Conservation (phyloP, 2,329 filamentous ascomycete species). For the Xylaria sp. region DNA sequence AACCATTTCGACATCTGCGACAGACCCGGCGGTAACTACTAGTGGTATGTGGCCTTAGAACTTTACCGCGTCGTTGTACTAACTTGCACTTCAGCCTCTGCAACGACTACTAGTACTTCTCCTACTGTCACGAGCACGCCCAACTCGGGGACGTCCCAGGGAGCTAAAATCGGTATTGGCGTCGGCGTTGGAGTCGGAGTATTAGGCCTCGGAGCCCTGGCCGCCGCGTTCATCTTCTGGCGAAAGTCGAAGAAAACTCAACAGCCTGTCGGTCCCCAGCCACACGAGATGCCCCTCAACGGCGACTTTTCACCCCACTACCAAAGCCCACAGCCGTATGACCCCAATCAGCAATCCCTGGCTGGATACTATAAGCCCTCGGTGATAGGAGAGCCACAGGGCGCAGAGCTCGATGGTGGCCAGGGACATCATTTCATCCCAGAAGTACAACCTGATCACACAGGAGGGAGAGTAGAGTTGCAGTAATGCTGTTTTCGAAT, state of each 20-base stretch:
- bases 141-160: constrained; percentile 29
- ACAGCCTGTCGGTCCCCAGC: constrained; percentile 12
- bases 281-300: constrained; percentile 35
- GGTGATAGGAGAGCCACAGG: constrained; percentile 13
- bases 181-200: constrained; percentile 40
- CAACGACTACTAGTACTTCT: constrained; percentile 17
- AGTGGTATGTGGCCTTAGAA: neutral
- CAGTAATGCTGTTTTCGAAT: constrained; percentile 16
- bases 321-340: constrained; percentile 14
- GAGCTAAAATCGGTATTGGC: constrained; percentile 39
- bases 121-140: constrained; percentile 13
- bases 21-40: constrained; percentile 11
- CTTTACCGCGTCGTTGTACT: constrained; percentile 18
- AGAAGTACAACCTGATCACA: constrained; percentile 16
- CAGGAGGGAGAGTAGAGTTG: constrained; percentile 21
- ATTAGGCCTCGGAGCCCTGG: constrained; percentile 36
- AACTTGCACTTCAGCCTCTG: constrained; percentile 21
- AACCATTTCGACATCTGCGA: constrained; percentile 28
- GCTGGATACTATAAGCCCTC: constrained; percentile 29
- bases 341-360: constrained; percentile 18
- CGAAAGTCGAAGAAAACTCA: constrained; percentile 35
- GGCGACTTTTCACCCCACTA: constrained; percentile 22
- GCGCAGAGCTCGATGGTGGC: constrained; percentile 31
- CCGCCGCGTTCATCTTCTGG: constrained; percentile 40
- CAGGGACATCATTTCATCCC: constrained; percentile 28